Conservation (phyloP, 2,329 filamentous ascomycete genomes). For the Ceratocystis colombiana region DNA sequence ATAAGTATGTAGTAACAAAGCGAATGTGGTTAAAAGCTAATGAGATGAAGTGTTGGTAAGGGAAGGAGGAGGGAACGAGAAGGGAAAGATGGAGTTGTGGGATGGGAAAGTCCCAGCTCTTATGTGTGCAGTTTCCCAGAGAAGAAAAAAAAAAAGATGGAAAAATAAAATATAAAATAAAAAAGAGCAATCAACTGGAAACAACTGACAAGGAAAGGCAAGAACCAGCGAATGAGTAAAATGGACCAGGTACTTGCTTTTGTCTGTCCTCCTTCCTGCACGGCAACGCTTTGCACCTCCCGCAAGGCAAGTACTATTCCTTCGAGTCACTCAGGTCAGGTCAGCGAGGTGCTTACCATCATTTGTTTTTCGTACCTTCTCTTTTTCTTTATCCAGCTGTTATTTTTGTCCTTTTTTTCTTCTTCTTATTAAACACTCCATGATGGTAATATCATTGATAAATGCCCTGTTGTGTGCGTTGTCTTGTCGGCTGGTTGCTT, state of each 20-base stretch:
- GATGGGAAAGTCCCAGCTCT: slow-evolving; percentile 24
- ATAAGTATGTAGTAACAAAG: slow-evolving; percentile 19
- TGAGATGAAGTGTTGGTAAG: slow-evolving; percentile 24
- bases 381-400: neutral
- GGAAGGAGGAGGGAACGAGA: slow-evolving; percentile 28
- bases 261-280: slow-evolving; percentile 12
- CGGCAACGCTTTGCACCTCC: slow-evolving; percentile 15
- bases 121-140: slow-evolving; percentile 18
- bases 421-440: neutral
- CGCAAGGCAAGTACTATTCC: slow-evolving; percentile 6
- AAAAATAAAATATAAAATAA: neutral
- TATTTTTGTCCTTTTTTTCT: neutral
- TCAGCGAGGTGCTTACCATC: slow-evolving; percentile 11
- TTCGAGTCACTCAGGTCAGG: slow-evolving; percentile 4
- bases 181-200: slow-evolving; percentile 7
- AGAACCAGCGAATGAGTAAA: slow-evolving; percentile 5
- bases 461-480: neutral
- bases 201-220: slow-evolving; percentile 16
- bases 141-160: neutral
- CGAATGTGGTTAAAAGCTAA: slow-evolving; percentile 17
- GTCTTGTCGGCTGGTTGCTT: slow-evolving; percentile 7
- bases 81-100: slow-evolving; percentile 22
- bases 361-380: neutral
- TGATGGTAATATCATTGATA: neutral
- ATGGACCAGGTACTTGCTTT: slow-evolving; percentile 12